Conservation (phyloP, 805 yeast species). For the Zygosaccharomyces bailii region DNA sequence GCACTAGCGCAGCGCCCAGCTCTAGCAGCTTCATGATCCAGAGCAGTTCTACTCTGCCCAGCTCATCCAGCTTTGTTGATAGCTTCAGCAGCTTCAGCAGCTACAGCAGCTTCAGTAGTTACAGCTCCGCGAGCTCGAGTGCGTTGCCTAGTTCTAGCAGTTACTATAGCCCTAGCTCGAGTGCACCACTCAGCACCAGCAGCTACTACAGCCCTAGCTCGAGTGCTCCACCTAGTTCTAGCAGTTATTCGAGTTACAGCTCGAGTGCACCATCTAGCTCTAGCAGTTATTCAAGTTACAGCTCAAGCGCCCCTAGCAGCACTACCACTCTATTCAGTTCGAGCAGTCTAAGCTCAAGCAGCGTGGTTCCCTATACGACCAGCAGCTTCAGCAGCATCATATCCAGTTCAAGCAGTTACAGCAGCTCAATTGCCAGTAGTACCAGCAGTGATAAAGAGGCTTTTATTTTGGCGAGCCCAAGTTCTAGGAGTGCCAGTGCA, state of each 20-base stretch:
- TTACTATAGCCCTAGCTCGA: not conserved
- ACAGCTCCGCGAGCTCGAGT: not conserved
- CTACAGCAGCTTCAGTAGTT: not conserved
- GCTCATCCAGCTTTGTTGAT: not conserved
- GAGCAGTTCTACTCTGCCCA: not conserved
- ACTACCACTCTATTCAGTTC: not conserved
- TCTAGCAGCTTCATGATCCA: too few relatives aligned
- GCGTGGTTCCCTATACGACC: conserved; percentile 2
- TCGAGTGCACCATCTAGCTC: not conserved
- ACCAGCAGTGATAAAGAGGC: not conserved
- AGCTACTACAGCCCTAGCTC: conserved; percentile 2
- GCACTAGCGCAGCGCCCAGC: not conserved
- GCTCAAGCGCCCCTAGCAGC: conserved; percentile 1
- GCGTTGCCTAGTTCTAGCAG: conserved; percentile 1
- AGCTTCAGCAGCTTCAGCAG: conserved; percentile 1
- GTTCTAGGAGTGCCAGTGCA: not conserved
- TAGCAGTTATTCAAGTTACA: not conserved
- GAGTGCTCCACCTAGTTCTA: not conserved
- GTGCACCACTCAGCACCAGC: not conserved
- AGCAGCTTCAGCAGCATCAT: conserved; percentile 1
- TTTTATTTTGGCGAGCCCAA: not conserved
- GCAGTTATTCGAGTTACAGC: not conserved
- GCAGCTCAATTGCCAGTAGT: conserved; percentile 5
- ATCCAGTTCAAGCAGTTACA: conserved; percentile 1
- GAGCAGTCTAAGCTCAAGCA: not conserved